Percentiles rank a stretch among this genome's conserved stretches.
phyloP scores from a whole-genome alignment of 371 early-diverging fungal genomes.

The Massospora cicadina region DNA sequence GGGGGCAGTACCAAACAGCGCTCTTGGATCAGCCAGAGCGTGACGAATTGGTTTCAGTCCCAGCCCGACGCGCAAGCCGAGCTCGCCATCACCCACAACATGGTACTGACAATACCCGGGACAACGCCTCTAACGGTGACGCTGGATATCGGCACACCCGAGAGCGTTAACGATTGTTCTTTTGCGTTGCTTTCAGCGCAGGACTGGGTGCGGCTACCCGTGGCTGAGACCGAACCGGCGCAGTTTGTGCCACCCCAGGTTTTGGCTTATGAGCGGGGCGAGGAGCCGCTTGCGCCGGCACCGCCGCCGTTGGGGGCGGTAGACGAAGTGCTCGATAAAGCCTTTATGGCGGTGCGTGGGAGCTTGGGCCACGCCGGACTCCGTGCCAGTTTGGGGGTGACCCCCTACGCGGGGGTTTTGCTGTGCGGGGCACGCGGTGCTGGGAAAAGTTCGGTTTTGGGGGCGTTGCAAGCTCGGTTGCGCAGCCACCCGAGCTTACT shows the following conservation, averaged over 20 bases:
- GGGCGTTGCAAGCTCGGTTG: conserved; percentile 16
- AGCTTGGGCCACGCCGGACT: neutral
- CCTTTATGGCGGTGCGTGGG: neutral
- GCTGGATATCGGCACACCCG: neutral
- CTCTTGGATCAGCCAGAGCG: neutral
- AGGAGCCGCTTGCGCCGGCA: neutral
- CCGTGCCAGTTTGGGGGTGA: neutral
- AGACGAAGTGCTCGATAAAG: neutral
- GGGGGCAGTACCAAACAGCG: neutral
- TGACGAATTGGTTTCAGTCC: neutral
- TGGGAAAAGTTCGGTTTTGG: conserved; percentile 60
- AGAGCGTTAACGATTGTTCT: neutral
- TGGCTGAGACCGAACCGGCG: neutral
- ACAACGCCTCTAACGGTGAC: neutral
- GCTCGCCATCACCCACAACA: neutral
- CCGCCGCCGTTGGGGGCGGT: neutral
- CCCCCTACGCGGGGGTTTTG: conserved; percentile 32
- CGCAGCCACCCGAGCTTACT: conserved; percentile 14
- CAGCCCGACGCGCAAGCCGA: neutral
- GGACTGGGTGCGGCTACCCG: neutral
- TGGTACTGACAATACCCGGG: neutral
- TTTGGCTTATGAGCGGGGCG: neutral
- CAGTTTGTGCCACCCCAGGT: neutral
- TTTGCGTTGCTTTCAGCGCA: neutral
- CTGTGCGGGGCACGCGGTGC: conserved; percentile 69